Evolutionary conservation across 2,329 filamentous ascomycete genomes (phyloP), one percentile per base, ranked within the genome.

Genomic region (Calonectria pseudoreteaudii): DNA sequence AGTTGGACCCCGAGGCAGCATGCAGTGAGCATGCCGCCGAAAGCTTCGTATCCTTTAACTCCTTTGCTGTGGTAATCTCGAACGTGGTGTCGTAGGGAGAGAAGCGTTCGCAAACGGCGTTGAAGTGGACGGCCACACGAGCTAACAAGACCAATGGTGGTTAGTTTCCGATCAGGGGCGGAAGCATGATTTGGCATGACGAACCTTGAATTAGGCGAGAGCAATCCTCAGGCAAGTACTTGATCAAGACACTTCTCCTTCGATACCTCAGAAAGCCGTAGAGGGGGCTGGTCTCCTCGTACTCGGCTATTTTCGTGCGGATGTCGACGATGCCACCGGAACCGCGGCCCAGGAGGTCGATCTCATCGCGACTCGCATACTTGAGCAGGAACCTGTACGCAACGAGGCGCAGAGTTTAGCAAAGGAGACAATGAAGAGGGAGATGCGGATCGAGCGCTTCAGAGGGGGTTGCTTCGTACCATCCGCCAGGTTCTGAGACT

Each of bases 211-310:
- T 88, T 70, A 99, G 88, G 80, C 97, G 91, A 76, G 97, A 98
- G 77, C 96, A 96, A 73, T 93, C 94, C 74, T 98, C 95, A 1
- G 96, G 97, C 75, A 98, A 90, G 84, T 97, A 98, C 86, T 97
- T 98, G 84, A 99, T 91, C 74, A 99, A 86, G 64, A 98, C 94
- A 85, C 95, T 98, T 82, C 95, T 92, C 82, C 96, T 92, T 71
- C 96, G 90, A 85, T 98, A 98, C 80, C 94, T 93, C 79, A 99
- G 87, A 83, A 98, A 95, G 68, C 97, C 97, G 82, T 97, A 99
- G 62, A 99, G 88, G 28, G 97, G 97, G 75, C 95, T 97, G 70
- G 91, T 90, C 77, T 98, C 96, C 71, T 94, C 91, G 83, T 97
- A 98, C 75, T 91, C 88, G 73, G 93, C 91, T 78, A 98, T 93